phyloP scores from a whole-genome alignment of 1,284 basidiomycete genomes.

The Rhodotorula sp. region DNA sequence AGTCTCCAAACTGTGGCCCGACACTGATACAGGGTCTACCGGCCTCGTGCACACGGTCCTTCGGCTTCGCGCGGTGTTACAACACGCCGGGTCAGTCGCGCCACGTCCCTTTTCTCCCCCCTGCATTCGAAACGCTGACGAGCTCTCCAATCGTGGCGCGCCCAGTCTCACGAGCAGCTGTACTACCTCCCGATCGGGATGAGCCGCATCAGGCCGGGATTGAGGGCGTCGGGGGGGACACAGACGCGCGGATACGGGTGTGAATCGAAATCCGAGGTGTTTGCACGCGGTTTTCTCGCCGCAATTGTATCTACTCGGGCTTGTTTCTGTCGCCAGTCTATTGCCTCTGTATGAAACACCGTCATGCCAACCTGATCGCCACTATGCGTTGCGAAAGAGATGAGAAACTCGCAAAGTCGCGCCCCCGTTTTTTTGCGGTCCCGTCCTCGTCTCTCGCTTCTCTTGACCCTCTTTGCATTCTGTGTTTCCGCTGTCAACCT shows the following conservation, averaged over 20 bases:
- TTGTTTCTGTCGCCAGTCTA: no score
- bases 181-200: no score
- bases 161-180: constrained; percentile 11
- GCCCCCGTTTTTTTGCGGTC: not conserved
- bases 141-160: not conserved
- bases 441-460: not conserved
- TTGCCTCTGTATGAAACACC: no score
- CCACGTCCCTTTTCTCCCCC: not conserved
- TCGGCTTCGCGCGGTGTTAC: no score
- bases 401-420: not conserved
- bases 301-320: no score
- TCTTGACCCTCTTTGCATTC: no score
- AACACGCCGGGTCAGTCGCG: not conserved
- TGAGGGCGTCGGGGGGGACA: not conserved
- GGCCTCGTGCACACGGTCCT: no score
- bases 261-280: not conserved
- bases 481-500: not conserved
- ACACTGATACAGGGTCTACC: no score
- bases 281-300: not conserved
- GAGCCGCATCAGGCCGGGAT: no score
- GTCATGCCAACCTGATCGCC: no score
- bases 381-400: not conserved
- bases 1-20: no score
- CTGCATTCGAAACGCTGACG: not conserved
- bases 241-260: not conserved